These are phyloP conservation scores for Scedosporium apiospermum DNA, from an alignment of 2,329 filamentous ascomycete genomes.

Conservation along the genomic window DNA sequence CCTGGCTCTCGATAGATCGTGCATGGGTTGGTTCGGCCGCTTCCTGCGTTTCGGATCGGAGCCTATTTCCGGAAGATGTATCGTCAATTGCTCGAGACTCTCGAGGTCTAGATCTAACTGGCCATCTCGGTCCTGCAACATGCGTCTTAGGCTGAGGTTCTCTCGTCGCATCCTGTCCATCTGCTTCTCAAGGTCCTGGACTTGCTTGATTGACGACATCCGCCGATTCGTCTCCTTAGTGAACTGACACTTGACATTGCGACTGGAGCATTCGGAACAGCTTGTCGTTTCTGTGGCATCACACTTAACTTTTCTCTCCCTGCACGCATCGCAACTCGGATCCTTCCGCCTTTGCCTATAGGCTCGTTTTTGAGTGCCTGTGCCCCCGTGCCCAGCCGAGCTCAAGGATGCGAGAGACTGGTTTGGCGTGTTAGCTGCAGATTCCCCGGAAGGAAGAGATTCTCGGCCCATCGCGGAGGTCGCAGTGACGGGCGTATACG, in stretches of 20 bases:
- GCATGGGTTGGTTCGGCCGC: constrained; percentile 44
- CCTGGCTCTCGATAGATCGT: constrained; percentile 63
- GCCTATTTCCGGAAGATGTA: constrained; percentile 56
- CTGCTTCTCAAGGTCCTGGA: constrained; percentile 93
- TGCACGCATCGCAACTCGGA: constrained; percentile 92
- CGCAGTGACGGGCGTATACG: constrained; percentile 41
- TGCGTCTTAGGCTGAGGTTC: constrained; percentile 62
- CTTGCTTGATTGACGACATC: constrained; percentile 99
- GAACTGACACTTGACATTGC: constrained; percentile 96
- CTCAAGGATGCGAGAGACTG: constrained; percentile 26
- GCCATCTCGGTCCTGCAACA: constrained; percentile 42
- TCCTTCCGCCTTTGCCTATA: constrained; percentile 94
- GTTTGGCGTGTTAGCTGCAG: constrained; percentile 44
- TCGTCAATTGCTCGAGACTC: constrained; percentile 35
- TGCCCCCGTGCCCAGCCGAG: constrained; percentile 20
- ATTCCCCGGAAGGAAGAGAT: constrained; percentile 50
- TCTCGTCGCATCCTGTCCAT: constrained; percentile 71
- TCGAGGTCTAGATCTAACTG: constrained; percentile 41
- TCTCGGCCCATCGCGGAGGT: constrained; percentile 46
- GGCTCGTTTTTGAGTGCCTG: constrained; percentile 66
- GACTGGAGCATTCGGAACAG: constrained; percentile 94
- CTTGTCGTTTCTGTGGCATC: constrained; percentile 94
- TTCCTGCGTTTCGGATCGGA: constrained; percentile 56
- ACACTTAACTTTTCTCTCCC: constrained; percentile 79
- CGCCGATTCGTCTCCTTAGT: constrained; percentile 97